phyloP scores from a whole-genome alignment of 108 stramenopile species.

The Nannochloropsis oceanica region DNA sequence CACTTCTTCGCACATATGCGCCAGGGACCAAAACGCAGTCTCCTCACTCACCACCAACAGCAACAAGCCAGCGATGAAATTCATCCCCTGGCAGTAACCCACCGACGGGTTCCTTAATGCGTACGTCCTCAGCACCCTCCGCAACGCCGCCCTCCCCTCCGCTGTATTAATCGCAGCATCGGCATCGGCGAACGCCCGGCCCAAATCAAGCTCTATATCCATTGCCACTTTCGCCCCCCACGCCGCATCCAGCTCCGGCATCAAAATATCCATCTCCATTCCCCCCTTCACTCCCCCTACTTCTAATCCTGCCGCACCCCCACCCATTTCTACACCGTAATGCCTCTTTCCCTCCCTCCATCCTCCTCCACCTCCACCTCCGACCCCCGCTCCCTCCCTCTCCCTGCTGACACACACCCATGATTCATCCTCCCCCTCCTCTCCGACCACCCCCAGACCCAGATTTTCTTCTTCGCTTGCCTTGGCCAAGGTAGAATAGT shows the following conservation, averaged over 20 bases:
- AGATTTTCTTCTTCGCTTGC: background rate
- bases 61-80: conserved; percentile 34
- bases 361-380: background rate
- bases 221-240: background rate
- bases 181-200: background rate
- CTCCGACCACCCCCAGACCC: background rate
- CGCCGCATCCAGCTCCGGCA: background rate
- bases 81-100: conserved; percentile 37
- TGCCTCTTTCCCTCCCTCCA: background rate
- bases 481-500: background rate
- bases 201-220: background rate
- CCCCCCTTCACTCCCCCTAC: background rate
- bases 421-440: background rate
- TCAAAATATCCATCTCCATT: background rate
- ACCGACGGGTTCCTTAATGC: conserved; percentile 27
- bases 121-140: conserved; percentile 21
- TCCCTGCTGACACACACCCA: background rate
- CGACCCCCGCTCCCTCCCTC: background rate
- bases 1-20: background rate
- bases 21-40: conserved; percentile 8
- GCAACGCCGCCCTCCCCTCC: background rate
- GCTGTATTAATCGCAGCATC: background rate
- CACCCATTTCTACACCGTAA: background rate
- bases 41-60: conserved; percentile 9
- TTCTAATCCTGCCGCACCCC: background rate